A percentile compares a stretch with the other conserved stretches of the same genome.
Evolutionary conservation across 1,139 yeast species (phyloP).

Genomic region (Lodderomyces metapsilosis): DNA sequence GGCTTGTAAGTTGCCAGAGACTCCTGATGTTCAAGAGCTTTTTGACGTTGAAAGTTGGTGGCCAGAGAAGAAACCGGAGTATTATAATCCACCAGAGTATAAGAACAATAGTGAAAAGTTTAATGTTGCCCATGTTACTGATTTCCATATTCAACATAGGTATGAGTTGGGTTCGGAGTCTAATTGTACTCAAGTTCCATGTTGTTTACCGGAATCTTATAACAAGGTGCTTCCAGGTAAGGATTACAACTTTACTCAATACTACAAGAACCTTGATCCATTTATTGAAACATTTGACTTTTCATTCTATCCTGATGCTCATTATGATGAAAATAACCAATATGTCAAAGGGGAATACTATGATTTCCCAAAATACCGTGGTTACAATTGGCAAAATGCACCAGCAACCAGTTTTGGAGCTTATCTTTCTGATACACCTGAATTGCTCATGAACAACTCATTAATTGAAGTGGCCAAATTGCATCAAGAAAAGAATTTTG

Average conservation of each 20-base stretch:
- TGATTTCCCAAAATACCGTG: constrained; percentile 35
- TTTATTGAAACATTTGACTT: constrained; percentile 21
- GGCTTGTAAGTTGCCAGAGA: constrained; percentile 30
- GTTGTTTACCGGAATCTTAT: constrained; percentile 45
- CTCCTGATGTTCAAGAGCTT: constrained; percentile 24
- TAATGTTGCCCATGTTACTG: constrained; percentile 64
- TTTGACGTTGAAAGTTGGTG: constrained; percentile 29
- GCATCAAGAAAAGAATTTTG: constrained; percentile 40
- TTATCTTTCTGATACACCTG: constrained; percentile 66
- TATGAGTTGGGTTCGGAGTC: constrained; percentile 60
- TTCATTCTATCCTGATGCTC: constrained; percentile 17
- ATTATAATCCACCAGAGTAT: constrained; percentile 27
- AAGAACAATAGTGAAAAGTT: constrained; percentile 30
- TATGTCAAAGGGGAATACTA: constrained; percentile 43
- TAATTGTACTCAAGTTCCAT: constrained; percentile 53
- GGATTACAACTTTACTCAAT: constrained; percentile 33
- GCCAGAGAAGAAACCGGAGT: constrained; percentile 29
- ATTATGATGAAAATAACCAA: constrained; percentile 31
- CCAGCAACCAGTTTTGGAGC: constrained; percentile 64
- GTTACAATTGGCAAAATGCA: constrained; percentile 38
- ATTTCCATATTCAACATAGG: constrained; percentile 60
- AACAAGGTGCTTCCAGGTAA: constrained; percentile 27
- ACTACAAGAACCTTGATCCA: constrained; percentile 19
- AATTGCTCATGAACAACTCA: constrained; percentile 53
- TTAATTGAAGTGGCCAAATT: constrained; percentile 45